Evolutionary conservation across 371 early-diverging fungal genomes (phyloP).

Genomic region (Actinomortierella ambigua): DNA sequence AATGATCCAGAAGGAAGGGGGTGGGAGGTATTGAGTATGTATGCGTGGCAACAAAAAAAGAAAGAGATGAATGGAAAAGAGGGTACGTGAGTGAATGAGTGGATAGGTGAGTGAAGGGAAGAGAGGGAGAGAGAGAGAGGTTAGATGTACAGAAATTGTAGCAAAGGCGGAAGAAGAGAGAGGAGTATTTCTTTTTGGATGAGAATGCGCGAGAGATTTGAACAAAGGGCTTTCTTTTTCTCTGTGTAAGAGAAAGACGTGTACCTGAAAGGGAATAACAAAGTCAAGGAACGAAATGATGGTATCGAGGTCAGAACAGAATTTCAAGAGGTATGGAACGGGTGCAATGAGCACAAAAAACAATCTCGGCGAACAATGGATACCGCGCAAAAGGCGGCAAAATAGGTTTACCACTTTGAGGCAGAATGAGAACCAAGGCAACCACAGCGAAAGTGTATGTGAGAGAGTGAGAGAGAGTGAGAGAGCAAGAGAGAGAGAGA

Average conservation of each 20-base stretch:
- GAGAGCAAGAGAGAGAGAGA: neutral
- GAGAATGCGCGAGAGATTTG: no score
- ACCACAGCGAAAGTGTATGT: neutral
- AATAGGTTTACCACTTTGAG: neutral
- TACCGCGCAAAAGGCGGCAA: neutral
- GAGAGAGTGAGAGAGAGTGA: constrained; percentile 9
- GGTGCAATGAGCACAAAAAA: neutral
- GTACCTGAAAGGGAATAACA: no score
- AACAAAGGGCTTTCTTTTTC: no score
- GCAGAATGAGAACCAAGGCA: neutral
- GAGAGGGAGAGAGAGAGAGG: neutral
- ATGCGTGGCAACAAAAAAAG: neutral
- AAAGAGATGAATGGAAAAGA: constrained; percentile 1
- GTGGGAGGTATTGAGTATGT: no score
- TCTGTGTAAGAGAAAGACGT: no score
- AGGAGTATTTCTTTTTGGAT: no score
- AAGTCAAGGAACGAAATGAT: no score
- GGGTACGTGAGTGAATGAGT: neutral
- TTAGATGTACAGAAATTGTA: neutral
- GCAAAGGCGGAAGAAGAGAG: neutral
- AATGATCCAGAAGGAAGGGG: no score
- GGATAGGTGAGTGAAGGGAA: neutral
- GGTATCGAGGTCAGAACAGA: no score
- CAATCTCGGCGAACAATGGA: neutral
- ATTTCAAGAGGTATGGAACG: neutral